phyloP scores from a whole-genome alignment of 2,329 filamentous ascomycete genomes.

The Venturia asperata region DNA sequence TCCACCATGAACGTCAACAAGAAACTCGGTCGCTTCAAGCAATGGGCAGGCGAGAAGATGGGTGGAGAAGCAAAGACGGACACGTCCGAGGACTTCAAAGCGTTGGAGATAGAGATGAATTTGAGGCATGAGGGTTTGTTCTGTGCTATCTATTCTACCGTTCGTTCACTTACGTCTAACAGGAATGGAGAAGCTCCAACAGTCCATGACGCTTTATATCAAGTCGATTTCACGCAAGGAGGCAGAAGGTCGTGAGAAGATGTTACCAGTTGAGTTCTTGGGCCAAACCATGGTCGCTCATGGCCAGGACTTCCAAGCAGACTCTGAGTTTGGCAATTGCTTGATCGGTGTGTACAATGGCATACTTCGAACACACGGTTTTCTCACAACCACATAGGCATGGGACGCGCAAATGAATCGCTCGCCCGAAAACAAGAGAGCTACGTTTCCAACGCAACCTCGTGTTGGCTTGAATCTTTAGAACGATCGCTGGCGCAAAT shows the following conservation, averaged over 20 bases:
- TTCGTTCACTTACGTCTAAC: conserved; percentile 8
- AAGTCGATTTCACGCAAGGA: conserved; percentile 82
- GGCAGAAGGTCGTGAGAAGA: conserved; percentile 81
- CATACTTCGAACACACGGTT: not conserved
- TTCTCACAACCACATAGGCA: conserved; percentile 41
- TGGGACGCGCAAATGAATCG: conserved; percentile 82
- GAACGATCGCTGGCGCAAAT: conserved; percentile 87
- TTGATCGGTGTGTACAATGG: conserved; percentile 35
- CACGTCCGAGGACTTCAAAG: conserved; percentile 85
- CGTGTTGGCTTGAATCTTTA: conserved; percentile 83
- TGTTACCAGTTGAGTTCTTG: conserved; percentile 68
- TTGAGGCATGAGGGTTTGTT: conserved; percentile 75
- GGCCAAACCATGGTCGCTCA: conserved; percentile 81
- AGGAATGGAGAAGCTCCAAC: conserved; percentile 89
- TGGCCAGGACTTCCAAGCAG: conserved; percentile 84
- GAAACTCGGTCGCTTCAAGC: conserved; percentile 90
- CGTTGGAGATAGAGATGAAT: conserved; percentile 81
- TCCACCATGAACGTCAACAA: conserved; percentile 61
- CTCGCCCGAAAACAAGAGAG: conserved; percentile 78
- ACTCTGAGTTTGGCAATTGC: conserved; percentile 87
- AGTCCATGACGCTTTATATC: conserved; percentile 76
- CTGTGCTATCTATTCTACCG: conserved; percentile 22
- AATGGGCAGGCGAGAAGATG: conserved; percentile 98
- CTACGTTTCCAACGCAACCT: conserved; percentile 69
- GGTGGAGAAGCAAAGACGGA: conserved; percentile 81